Base-by-base conservation (phyloP, 228 moss, liverwort and hornwort species). In the Sphagnum magellanicum region DNA sequence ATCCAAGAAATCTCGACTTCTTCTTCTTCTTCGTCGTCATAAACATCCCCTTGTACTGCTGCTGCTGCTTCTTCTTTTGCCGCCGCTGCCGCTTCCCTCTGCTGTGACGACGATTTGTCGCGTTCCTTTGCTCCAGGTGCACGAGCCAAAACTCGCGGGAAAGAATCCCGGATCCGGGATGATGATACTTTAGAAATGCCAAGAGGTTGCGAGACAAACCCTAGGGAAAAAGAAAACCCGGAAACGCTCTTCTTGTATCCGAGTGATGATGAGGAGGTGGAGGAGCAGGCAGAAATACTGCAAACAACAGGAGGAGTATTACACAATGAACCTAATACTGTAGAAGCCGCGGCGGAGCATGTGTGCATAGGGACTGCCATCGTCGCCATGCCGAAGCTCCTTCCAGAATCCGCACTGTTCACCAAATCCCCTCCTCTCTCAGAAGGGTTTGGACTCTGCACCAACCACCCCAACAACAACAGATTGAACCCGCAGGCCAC, bases 1-100 rank as follows among this genome's bases (percentile, higher is more conserved):
- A 83, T 79, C 98, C 98, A 93, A 1, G 98, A 98, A 47, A 93
- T 83, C 73, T 92, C 98, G 9, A 91, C 93, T 75, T 98, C 97
- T 65, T 83, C 93, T 75, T 98, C 97, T 65, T 83, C 79, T 4
- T 75, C 68, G 15, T 80, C 87, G 32, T 32, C 32, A 32, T 32
- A 32, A 32, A 32, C 32, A 9, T 66, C 76, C 0, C 50, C 67
- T 12, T 53, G 72, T 5, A 46, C 71, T 2, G 49, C 65, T 0
- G 80, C 66, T 6, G 70, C 72, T 52, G 64, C 48, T 48, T 62
- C 53, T 13, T 47, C 59, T 57, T 65, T 78, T 73, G 80, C 81
- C 69, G 81, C 79, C 73, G 14, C 74, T 65, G 51, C 72, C 53
- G 74, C 75, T 50, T 86, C 80, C 16, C 72, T 69, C 69, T 76